These are phyloP conservation scores for Eremomyces bilateralis DNA, from an alignment of 495 filamentous ascomycete genomes.

Conservation along the genomic window DNA sequence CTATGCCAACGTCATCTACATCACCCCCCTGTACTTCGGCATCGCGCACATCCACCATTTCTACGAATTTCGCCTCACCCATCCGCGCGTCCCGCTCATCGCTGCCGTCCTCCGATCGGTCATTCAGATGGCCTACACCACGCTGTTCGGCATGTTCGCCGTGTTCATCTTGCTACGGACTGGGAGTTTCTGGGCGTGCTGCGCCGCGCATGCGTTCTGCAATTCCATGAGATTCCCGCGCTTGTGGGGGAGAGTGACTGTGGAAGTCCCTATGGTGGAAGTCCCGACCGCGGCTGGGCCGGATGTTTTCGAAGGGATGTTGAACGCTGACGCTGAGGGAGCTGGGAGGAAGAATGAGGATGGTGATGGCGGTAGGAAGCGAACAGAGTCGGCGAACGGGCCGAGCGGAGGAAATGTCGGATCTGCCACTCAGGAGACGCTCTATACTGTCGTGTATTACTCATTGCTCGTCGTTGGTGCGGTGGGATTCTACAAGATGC, in stretches of 20 bases:
- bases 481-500: constrained; percentile 36
- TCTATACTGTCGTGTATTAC: constrained; percentile 66
- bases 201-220: constrained; percentile 69
- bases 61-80: constrained; percentile 73
- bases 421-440: neutral
- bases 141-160: constrained; percentile 79
- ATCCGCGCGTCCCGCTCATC: constrained; percentile 42
- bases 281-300: constrained; percentile 1
- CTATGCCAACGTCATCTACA: constrained; percentile 51
- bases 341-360: constrained; percentile 16
- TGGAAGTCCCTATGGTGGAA: constrained; percentile 22
- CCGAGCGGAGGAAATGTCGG: neutral
- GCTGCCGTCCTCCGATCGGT: constrained; percentile 43
- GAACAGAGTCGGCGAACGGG: constrained; percentile 3
- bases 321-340: neutral
- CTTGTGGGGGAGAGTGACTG: constrained; percentile 57
- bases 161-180: constrained; percentile 81
- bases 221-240: constrained; percentile 82
- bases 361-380: constrained; percentile 11
- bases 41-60: constrained; percentile 90
- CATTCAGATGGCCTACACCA: constrained; percentile 82
- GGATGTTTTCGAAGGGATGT: constrained; percentile 1
- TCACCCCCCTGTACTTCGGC: constrained; percentile 78
- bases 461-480: constrained; percentile 47
- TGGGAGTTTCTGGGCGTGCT: constrained; percentile 50